Percentiles rank a stretch among this genome's conserved stretches.
These are phyloP conservation scores for Bertia moriformis DNA, from an alignment of 2,329 filamentous ascomycete genomes.

Conservation along the genomic window DNA sequence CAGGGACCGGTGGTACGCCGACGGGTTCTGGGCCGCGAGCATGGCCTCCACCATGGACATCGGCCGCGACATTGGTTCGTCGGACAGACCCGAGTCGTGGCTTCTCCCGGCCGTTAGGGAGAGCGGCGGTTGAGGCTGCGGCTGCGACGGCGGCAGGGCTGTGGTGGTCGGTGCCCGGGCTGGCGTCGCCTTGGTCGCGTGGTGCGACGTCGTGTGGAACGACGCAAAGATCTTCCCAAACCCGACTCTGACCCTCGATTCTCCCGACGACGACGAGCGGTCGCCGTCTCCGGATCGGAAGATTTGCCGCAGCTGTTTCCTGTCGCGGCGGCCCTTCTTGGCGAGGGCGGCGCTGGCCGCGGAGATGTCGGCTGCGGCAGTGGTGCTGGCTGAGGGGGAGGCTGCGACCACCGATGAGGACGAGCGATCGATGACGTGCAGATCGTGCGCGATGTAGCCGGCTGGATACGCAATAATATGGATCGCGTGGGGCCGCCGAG, in stretches of 20 bases:
- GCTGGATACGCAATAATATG: slow-evolving; percentile 33
- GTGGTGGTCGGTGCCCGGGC: too few relatives aligned
- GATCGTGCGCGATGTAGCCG: slow-evolving; percentile 22
- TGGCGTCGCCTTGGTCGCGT: not conserved
- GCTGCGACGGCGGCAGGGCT: too few relatives aligned
- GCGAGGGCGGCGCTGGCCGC: too few relatives aligned
- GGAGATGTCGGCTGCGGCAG: not conserved
- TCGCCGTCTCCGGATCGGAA: too few relatives aligned
- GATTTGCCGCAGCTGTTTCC: not conserved
- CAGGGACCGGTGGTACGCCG: not conserved
- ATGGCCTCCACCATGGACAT: not conserved
- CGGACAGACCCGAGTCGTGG: too few relatives aligned
- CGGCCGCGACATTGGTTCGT: not conserved
- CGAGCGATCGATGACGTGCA: slow-evolving; percentile 27
- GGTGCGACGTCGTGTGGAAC: not conserved
- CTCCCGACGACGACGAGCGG: not conserved
- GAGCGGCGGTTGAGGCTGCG: too few relatives aligned
- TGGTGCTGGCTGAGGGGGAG: slow-evolving; percentile 3
- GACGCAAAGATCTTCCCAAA: not conserved
- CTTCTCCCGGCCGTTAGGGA: too few relatives aligned
- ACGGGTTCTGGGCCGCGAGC: not conserved
- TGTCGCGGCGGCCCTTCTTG: not conserved
- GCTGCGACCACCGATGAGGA: slow-evolving; percentile 22
- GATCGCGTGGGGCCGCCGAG: slow-evolving; percentile 37
- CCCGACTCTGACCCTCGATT: not conserved